phyloP scores from a whole-genome alignment of 2,329 filamentous ascomycete species.

The Botrytis hyacinthi region DNA sequence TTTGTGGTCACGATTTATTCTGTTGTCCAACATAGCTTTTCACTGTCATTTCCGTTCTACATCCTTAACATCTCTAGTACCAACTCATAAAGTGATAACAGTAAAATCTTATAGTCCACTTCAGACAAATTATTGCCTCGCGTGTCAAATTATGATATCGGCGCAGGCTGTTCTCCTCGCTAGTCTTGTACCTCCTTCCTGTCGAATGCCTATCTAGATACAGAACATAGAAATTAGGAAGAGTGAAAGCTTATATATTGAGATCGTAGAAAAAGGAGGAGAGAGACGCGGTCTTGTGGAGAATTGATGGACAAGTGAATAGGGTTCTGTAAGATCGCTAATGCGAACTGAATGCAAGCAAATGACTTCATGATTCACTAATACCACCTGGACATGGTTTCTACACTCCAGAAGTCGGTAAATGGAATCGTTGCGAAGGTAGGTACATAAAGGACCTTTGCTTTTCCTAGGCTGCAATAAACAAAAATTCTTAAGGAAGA shows the following conservation, averaged over 20 bases:
- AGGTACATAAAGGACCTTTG: neutral
- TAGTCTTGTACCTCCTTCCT: no score
- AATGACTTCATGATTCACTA: neutral
- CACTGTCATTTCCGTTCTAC: neutral
- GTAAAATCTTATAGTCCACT: fast-evolving
- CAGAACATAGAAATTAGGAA: neutral
- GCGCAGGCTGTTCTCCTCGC: neutral
- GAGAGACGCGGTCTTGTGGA: fast-evolving
- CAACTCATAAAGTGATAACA: neutral
- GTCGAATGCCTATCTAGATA: neutral
- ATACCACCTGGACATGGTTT: neutral
- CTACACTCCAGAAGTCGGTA: neutral
- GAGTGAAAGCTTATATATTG: neutral
- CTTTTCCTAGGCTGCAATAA: neutral
- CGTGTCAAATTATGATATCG: neutral
- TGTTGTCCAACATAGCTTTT: neutral
- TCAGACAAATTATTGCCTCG: neutral
- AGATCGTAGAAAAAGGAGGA: neutral
- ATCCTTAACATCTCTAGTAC: neutral
- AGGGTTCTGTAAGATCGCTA: neutral
- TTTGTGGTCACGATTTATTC: neutral
- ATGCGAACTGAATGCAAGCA: neutral
- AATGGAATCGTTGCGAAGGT: neutral
- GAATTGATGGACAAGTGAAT: neutral
- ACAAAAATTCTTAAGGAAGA: no score